Evolutionary conservation across 371 early-diverging fungal genomes (phyloP).

Genomic region (Chytridiales sp.): DNA sequence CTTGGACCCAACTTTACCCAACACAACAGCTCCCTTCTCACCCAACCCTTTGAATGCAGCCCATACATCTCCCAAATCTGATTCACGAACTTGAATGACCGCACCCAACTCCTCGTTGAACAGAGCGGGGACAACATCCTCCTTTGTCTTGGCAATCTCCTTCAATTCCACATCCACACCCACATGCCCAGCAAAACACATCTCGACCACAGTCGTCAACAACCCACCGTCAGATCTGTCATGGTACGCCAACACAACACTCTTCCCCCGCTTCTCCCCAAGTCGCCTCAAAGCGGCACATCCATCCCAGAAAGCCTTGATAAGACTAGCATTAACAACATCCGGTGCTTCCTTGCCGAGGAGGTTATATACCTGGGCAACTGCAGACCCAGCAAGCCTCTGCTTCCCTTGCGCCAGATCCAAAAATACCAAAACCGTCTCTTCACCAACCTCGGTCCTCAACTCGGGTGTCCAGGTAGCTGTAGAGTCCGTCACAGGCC

Average conservation of each 20-base stretch:
- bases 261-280: conserved; percentile 43
- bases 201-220: conserved; percentile 84
- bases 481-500: conserved; percentile 78
- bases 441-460: conserved; percentile 34
- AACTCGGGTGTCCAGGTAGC: conserved; percentile 88
- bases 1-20: conserved; percentile 63
- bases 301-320: conserved; percentile 78
- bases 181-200: conserved; percentile 92
- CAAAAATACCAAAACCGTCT: conserved; percentile 70
- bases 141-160: conserved; percentile 23
- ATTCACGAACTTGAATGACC: conserved; percentile 78
- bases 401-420: conserved; percentile 83
- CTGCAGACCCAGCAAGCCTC: conserved; percentile 88
- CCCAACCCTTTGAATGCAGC: conserved; percentile 58
- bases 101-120: conserved; percentile 97
- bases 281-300: too few species aligned
- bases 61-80: conserved; percentile 58
- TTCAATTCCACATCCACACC: conserved; percentile 66
- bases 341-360: conserved; percentile 82
- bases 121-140: conserved; percentile 65
- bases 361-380: conserved; percentile 91
- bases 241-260: conserved; percentile 86
- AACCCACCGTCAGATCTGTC: conserved; percentile 97
- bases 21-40: conserved; percentile 52
- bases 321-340: conserved; percentile 68